These are phyloP conservation scores for Gossypium arboreum DNA, from an alignment of 345 rosid species.

Conservation along the genomic window DNA sequence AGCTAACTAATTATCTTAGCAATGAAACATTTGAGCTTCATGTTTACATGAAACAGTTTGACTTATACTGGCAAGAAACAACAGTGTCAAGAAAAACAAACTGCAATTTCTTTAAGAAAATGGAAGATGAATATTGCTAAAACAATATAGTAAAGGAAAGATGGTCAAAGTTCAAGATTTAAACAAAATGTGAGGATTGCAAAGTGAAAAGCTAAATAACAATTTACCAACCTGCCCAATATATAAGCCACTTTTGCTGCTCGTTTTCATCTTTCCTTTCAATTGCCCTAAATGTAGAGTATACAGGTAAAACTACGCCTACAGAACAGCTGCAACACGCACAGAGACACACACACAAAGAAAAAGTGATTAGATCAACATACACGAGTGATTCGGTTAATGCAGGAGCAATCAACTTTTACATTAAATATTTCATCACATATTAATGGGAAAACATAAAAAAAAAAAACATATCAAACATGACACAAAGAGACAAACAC, in stretches of 20 bases:
- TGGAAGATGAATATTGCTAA: not conserved
- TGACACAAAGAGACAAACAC: not conserved
- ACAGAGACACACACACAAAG: not conserved
- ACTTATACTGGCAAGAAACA: not conserved
- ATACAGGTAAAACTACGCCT: constrained; percentile 40
- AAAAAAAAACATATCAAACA: not conserved
- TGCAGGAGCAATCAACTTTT: not conserved
- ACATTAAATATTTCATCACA: not conserved
- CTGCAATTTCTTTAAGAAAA: not conserved
- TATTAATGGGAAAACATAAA: not conserved
- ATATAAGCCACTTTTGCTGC: constrained; percentile 36
- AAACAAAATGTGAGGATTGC: not conserved
- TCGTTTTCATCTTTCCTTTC: constrained; percentile 32
- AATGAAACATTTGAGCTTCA: not conserved
- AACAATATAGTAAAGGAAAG: not conserved
- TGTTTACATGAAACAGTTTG: not conserved
- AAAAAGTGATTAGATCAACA: not conserved
- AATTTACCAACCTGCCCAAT: constrained; percentile 38
- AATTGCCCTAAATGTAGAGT: constrained; percentile 47
- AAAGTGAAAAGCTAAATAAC: not conserved
- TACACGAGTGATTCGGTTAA: not conserved
- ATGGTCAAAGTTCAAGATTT: not conserved
- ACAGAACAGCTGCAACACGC: constrained; percentile 37
- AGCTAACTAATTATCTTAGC: not conserved
- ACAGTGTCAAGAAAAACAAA: not conserved